Conservation (phyloP, 2,329 filamentous ascomycete species). For the Diaporthe ampelina region DNA sequence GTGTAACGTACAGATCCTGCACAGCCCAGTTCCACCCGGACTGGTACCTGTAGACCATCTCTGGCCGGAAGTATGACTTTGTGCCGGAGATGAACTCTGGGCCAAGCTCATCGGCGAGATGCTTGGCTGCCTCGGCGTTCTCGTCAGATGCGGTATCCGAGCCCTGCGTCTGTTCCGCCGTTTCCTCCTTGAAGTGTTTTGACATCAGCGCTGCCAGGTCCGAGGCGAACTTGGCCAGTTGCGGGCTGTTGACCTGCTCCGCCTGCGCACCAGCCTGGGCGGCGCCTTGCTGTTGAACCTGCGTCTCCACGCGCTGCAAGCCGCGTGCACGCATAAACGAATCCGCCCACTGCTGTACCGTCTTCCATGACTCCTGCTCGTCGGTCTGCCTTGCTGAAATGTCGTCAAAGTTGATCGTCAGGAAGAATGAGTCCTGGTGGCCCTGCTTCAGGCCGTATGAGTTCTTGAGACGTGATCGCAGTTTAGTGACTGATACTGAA, state of each 20-base stretch:
- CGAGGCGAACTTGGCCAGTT: background rate
- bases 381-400: background rate
- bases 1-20: background rate
- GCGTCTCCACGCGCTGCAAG: background rate
- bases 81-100: constrained; percentile 11
- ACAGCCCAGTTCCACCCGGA: constrained; percentile 13
- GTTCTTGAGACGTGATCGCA: background rate
- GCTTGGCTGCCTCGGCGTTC: background rate
- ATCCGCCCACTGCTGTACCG: background rate
- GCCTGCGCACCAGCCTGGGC: background rate
- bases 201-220: constrained; percentile 14
- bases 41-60: constrained; percentile 10
- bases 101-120: background rate
- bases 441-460: constrained; percentile 8
- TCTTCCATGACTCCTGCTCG: constrained; percentile 10
- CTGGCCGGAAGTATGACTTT: background rate
- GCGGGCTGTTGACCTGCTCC: background rate
- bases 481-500: background rate
- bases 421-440: constrained; percentile 5
- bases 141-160: background rate
- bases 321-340: constrained; percentile 7
- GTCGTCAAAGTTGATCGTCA: background rate
- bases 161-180: background rate
- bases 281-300: background rate
- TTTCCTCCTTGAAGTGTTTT: background rate